Conservation (phyloP, 805 yeast species). For the Candida rishiriensis region DNA sequence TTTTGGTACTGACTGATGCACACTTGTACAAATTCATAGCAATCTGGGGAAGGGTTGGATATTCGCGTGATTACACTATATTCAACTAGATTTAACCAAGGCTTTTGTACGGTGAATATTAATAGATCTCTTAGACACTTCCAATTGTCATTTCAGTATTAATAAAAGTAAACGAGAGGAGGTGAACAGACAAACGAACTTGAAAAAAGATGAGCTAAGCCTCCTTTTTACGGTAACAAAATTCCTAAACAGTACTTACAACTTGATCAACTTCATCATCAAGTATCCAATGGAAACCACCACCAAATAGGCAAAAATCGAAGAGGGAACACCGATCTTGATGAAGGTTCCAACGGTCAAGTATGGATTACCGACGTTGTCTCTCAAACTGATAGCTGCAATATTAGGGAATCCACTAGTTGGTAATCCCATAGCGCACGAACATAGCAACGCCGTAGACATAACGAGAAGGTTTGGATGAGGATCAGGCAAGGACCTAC, state of each 20-base stretch:
- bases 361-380: slow-evolving; percentile 88
- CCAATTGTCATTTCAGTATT: too few relatives aligned
- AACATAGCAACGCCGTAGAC: slow-evolving; percentile 66
- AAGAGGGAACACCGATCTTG: slow-evolving; percentile 85
- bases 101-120: too few relatives aligned
- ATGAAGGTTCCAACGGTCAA: slow-evolving; percentile 83
- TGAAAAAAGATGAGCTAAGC: neutral
- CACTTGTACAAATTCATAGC: neutral
- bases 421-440: slow-evolving; percentile 96
- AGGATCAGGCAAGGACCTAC: slow-evolving; percentile 67
- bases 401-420: slow-evolving; percentile 94
- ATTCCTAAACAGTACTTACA: slow-evolving; percentile 25
- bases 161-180: too few relatives aligned
- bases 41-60: too few relatives aligned
- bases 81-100: too few relatives aligned
- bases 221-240: neutral
- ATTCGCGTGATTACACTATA: too few relatives aligned
- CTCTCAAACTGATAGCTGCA: slow-evolving; percentile 92
- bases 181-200: neutral
- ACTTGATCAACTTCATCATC: slow-evolving; percentile 56
- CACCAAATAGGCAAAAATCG: slow-evolving; percentile 66
- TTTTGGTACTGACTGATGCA: slow-evolving; percentile 54
- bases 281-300: slow-evolving; percentile 78
- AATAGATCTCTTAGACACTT: too few relatives aligned
- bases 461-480: slow-evolving; percentile 81